A percentile compares a stretch with the other conserved stretches of the same genome.
Evolutionary conservation across 306 rosid species (phyloP).

Genomic region (Medicago truncatula): DNA sequence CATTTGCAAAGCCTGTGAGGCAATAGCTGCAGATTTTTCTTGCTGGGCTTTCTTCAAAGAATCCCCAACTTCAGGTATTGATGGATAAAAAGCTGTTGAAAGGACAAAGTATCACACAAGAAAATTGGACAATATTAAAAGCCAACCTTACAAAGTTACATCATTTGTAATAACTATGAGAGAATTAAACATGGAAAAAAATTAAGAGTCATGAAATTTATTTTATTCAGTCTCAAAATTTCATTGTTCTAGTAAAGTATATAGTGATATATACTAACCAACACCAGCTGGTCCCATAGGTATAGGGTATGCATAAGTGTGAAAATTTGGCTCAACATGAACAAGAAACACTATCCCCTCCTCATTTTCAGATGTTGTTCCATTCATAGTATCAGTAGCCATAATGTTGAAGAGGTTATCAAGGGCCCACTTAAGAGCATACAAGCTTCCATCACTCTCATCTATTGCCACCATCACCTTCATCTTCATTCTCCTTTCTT

Average conservation of each 20-base stretch:
- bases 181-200: neutral
- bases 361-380: slow-evolving; percentile 12
- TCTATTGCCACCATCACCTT: slow-evolving; percentile 77
- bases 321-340: slow-evolving; percentile 56
- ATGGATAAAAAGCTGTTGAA: slow-evolving; percentile 52
- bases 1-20: slow-evolving; percentile 59
- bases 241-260: neutral
- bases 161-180: neutral
- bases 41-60: slow-evolving; percentile 72
- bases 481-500: slow-evolving; percentile 40
- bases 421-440: slow-evolving; percentile 69
- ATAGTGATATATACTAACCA: slow-evolving; percentile 38
- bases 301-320: slow-evolving; percentile 41
- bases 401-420: slow-evolving; percentile 44
- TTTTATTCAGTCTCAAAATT: neutral
- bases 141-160: neutral
- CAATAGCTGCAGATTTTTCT: slow-evolving; percentile 50
- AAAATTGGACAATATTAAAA: neutral
- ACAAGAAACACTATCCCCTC: slow-evolving; percentile 46
- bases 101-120: neutral
- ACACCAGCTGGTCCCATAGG: slow-evolving; percentile 50
- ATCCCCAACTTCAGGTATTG: slow-evolving; percentile 49
- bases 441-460: slow-evolving; percentile 68
- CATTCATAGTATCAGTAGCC: slow-evolving; percentile 22
- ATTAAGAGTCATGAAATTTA: neutral